Base-by-base conservation (phyloP, 2,329 filamentous ascomycete species). In the Pyricularia grisea region DNA sequence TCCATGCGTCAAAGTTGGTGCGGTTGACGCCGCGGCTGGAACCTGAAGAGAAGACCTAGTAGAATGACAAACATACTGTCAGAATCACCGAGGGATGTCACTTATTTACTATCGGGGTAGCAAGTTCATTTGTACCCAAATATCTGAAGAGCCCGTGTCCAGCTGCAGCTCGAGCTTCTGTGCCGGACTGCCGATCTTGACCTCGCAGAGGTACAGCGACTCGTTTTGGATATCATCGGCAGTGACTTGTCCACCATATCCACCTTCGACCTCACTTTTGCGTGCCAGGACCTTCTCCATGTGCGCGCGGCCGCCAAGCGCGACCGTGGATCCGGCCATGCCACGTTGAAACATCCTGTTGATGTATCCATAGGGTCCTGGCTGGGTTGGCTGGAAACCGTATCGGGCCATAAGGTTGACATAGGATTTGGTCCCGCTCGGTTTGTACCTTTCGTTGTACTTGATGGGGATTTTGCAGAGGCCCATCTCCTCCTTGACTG, bases 111-210 rank as follows among this genome's bases (percentile, higher is more conserved):
- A 61, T 11, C 58, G 36, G 23, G 17, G 42, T 50, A 6, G 27
- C 31, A n/a, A 28, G 20, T 14, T 25, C 27, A 25, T 36, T 14
- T 81, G 73, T 79, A 88, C 85, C 90, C 88, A 92, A 27, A 90
- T 81, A 79, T 92, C 90, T 25, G 88, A 84, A 12, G 88, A 90
- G 25, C 89, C 89, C 58, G 89, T 91, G 75, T 92, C 90, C 71
- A 92, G 91, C 74, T 91, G 85, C 17, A 92, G 77, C 71, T 82
- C 83, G 63, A 89, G 72, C 65, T 79, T 87, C 79, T 92, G 89
- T 1, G 82, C 77, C 20, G 89, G 89, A 1, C 85, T 89, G 31
- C 90, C 90, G 70, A 92, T 88, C 17, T 79, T 75, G 30, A 92
- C 85, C 33, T 85, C 82, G 66, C 85, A 88, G 27, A 92, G 83